Conservation (phyloP, 768 basidiomycete genomes). For the Kwoniella sp. region DNA sequence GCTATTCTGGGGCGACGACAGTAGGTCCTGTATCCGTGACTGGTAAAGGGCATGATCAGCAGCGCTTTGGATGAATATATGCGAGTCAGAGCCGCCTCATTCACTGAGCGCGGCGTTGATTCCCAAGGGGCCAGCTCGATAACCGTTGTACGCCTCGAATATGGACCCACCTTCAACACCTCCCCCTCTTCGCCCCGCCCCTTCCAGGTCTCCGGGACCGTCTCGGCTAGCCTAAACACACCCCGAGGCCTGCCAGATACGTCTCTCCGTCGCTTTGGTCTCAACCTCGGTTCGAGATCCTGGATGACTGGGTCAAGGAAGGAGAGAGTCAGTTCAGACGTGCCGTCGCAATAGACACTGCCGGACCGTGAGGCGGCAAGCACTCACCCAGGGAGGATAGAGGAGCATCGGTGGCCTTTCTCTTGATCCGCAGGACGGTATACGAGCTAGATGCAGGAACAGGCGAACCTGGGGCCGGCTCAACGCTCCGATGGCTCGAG, state of each 20-base stretch:
- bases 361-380: neutral
- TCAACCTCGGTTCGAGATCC: slow-evolving; percentile 25
- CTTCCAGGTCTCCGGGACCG: slow-evolving; percentile 46
- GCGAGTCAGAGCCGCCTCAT: no score
- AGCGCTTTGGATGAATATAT: no score
- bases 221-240: slow-evolving; percentile 50
- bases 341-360: neutral
- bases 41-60: no score
- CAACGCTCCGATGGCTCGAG: no score
- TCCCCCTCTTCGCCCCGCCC: slow-evolving; percentile 45
- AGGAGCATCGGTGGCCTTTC: slow-evolving; percentile 49
- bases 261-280: slow-evolving; percentile 25
- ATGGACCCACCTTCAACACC: slow-evolving; percentile 40
- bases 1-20: no score
- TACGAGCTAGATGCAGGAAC: no score
- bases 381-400: slow-evolving; percentile 46
- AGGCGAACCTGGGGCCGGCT: no score
- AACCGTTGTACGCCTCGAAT: no score
- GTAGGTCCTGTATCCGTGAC: slow-evolving; percentile 8
- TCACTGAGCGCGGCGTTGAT: no score
- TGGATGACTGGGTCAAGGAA: slow-evolving; percentile 40
- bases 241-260: slow-evolving; percentile 30
- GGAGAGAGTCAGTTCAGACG: neutral
- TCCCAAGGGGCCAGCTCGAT: no score
- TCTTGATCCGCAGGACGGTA: slow-evolving; percentile 50